These are phyloP conservation scores for Magnaporthiopsis poae DNA, from an alignment of 2,329 filamentous ascomycete species.

Conservation along the genomic window DNA sequence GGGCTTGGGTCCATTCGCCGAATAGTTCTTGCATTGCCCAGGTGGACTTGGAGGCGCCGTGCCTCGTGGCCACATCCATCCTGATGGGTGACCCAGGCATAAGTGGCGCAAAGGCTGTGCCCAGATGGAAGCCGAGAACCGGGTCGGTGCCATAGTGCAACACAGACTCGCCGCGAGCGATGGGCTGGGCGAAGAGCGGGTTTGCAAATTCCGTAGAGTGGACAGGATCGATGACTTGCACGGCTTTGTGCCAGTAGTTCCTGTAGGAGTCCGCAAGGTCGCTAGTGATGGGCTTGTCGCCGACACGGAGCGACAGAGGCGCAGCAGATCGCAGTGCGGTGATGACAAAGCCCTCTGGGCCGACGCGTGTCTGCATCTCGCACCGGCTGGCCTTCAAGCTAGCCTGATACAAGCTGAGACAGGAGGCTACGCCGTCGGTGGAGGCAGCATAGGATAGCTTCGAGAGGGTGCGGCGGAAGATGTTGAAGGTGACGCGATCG, in stretches of 20 bases:
- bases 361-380: background rate
- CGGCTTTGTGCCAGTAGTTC: conserved; percentile 24
- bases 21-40: conserved; percentile 36
- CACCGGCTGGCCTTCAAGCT: background rate
- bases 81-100: conserved; percentile 29
- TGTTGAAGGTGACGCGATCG: conserved; percentile 34
- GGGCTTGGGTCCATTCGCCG: conserved; percentile 32
- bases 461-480: conserved; percentile 18
- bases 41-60: conserved; percentile 17
- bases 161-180: conserved; percentile 22
- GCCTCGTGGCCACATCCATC: conserved; percentile 10
- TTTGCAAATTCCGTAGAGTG: conserved; percentile 21
- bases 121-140: conserved; percentile 47
- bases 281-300: background rate
- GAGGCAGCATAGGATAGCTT: background rate
- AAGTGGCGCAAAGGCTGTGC: conserved; percentile 32
- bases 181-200: conserved; percentile 32
- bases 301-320: conserved; percentile 23
- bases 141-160: conserved; percentile 43
- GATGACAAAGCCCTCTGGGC: conserved; percentile 10
- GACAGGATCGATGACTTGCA: background rate
- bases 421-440: background rate
- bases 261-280: conserved; percentile 17
- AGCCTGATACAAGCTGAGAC: conserved; percentile 25
- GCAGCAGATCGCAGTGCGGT: conserved; percentile 28